These are phyloP conservation scores for Ramaria sp. DNA, from an alignment of 768 basidiomycete species.

Conservation along the genomic window DNA sequence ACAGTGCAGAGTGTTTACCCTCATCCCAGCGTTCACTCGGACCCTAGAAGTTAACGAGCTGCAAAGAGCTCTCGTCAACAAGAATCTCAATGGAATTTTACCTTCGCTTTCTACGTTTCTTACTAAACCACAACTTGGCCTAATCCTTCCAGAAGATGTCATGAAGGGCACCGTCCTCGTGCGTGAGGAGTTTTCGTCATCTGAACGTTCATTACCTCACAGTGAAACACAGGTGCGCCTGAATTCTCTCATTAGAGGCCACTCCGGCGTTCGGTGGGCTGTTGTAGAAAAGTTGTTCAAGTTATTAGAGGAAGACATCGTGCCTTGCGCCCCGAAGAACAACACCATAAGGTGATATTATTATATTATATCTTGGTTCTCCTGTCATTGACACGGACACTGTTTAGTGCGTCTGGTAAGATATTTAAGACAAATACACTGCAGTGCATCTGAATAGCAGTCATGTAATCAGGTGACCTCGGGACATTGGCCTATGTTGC, in stretches of 20 bases:
- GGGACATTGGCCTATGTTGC: constrained; percentile 19
- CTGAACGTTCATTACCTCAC: background rate
- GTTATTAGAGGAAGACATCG: constrained; percentile 16
- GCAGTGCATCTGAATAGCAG: background rate
- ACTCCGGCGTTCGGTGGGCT: constrained; percentile 16
- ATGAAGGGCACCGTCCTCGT: background rate
- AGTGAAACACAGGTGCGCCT: constrained; percentile 17
- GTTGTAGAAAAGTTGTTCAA: constrained; percentile 15
- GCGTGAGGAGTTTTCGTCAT: background rate
- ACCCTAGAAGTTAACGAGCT: background rate
- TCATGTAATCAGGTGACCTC: constrained; percentile 15
- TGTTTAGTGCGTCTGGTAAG: background rate
- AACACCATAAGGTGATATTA: constrained; percentile 16
- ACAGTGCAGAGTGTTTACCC: background rate
- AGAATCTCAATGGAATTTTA: constrained; percentile 3
- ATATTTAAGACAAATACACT: too few species aligned
- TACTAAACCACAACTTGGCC: background rate
- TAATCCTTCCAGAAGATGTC: background rate
- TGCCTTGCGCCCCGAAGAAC: constrained; percentile 18
- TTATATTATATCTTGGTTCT: background rate
- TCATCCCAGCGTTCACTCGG: background rate
- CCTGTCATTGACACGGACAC: too few species aligned
- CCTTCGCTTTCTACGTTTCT: background rate
- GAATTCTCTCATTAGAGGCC: constrained; percentile 18
- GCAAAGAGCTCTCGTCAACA: constrained; percentile 1